Evolutionary conservation across 768 basidiomycete genomes (phyloP), one percentile per base, ranked within the genome.

Genomic region (Boletus vermiculosoides): DNA sequence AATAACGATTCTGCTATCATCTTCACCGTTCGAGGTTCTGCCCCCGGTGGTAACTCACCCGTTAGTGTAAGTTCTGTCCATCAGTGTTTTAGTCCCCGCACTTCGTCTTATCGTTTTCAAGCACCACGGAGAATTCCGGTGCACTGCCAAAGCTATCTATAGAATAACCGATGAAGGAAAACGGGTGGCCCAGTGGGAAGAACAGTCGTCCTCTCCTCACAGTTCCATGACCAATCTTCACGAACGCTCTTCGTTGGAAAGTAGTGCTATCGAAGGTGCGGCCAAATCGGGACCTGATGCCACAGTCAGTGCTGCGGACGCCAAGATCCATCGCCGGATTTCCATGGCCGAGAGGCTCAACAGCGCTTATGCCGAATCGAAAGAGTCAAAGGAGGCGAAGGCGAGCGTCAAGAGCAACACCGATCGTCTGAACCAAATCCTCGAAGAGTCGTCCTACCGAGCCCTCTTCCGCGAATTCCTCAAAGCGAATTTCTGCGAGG

Each of bases 121-220:
- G 92, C 87, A 89, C 84, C 86, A 91, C 62, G 94, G 92, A 52
- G 96, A 98, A 76, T 99, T 96, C 80, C 88, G 96, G 41, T 95
- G 92, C 73, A 95, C 94, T 0, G 88, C 92, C 40, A 95, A 96
- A 67, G 94, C 94, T 12, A 87, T 96, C 66, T 99, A 99, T 80
- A 87, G 83, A 72, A 83, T 98, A 68, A 95, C 97, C 0, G 91
- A 94, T 18, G 94, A 95, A 72, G 97, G 97, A 28, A 83, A 85
- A 57, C 82, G 87, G 40, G 74, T 91, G 2, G 94, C 94, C 34
- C 86, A 88, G 56, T 98, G 95, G 95, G 88, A 92, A 54, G 73
- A 75, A 5, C 64, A 73, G 4, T 77, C 75, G 6, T 51, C 69
- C 11, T 90, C 90, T 8, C 86, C 87, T 25, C 83, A 76, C 64